Evolutionary conservation across 148 eudicot genomes (phyloP).

Genomic region (Amaranthus cruentus): DNA sequence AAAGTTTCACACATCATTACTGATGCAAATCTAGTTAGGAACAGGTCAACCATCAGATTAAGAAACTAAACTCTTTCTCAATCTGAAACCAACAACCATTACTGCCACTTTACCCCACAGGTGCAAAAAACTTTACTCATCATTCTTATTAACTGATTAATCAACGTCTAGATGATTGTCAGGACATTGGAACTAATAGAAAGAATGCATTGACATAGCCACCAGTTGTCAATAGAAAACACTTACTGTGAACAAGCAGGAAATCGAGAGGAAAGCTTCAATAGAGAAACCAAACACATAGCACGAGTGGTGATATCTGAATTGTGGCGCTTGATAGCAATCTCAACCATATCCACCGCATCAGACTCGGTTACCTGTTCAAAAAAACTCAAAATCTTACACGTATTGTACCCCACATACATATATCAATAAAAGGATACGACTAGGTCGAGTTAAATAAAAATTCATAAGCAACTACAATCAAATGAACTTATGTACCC

Average conservation of each 20-base stretch:
- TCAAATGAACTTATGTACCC: not conserved
- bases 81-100: not conserved
- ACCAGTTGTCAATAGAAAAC: not conserved
- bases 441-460: not conserved
- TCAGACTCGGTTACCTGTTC: constrained; percentile 91
- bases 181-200: not conserved
- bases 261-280: constrained; percentile 92
- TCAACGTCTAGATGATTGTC: not conserved
- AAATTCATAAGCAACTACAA: not conserved
- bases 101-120: too few relatives aligned
- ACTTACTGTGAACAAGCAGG: constrained; percentile 87
- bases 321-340: constrained; percentile 58
- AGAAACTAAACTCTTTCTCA: not conserved
- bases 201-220: not conserved
- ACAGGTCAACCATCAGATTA: not conserved
- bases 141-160: not conserved
- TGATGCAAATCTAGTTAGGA: not conserved
- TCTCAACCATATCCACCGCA: constrained; percentile 81
- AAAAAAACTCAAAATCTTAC: constrained; percentile 18
- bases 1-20: too few relatives aligned
- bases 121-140: too few relatives aligned
- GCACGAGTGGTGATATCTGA: constrained; percentile 74
- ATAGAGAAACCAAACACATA: constrained; percentile 84
- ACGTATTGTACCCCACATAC: not conserved
- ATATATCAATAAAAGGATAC: not conserved